Base-by-base conservation (phyloP, 768 basidiomycete genomes). In the Tricholoma sp. region DNA sequence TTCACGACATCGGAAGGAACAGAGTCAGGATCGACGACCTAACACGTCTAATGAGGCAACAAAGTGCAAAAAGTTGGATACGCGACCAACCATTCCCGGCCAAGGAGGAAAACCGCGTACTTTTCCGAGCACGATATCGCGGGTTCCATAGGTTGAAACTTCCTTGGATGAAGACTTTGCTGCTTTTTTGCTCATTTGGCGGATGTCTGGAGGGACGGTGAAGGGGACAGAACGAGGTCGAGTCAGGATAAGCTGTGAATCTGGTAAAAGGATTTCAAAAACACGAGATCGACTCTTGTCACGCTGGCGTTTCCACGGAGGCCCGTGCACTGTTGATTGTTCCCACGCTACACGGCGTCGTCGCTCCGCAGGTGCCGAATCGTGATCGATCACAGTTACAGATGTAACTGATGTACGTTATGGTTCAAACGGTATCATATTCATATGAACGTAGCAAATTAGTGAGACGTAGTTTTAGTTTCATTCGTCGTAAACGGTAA, bases 41-140 rank as follows among this genome's bases (percentile, higher is more conserved):
- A 70, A n/a, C 18, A 65, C 29, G 52, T n/a, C 58, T 29, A 33
- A 24, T 53, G 11, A 56, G 52, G 10, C 9, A 52, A 48, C 41
- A 28, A 18, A 36, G 9, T 18, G 24, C 17, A 28, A 39, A 28
- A 53, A 34, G 36, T 52, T 58, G 55, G 55, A 48, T 17, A 53
- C 52, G 39, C 39, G 52, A 52, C 59, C 57, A 68, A 96, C 96
- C 77, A 91, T 89, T 69, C 85, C 92, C 54, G 94, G 97, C 97
- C 97, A 99, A 4, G 89, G 80, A 1, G 97, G 94, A 75, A 79
- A 98, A 9, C 96, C 97, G 75, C 91, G 91, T 68, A 99, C 75
- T 77, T 96, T 95, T 24, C 83, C 94, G 58, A 98, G 83, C 37
- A 98, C 93, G 63, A 94, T 77, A 66, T 98, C 94, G 72, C 89